Base-by-base conservation (phyloP, 768 basidiomycete species). In the Leccinum boreale region DNA sequence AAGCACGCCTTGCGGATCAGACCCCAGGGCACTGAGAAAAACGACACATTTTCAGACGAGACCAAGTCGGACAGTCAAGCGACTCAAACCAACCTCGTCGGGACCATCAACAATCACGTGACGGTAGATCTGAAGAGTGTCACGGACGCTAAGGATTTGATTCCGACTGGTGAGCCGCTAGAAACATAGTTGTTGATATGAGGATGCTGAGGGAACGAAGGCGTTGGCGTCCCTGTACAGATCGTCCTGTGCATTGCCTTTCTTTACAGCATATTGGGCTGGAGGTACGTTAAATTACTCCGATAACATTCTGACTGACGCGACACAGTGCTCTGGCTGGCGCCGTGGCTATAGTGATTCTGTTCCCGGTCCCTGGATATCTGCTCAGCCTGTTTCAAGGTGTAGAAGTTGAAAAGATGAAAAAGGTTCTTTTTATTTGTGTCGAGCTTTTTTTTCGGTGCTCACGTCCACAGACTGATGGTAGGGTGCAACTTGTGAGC, bases 31-130 rank as follows among this genome's bases (percentile, higher is more conserved):
- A 31, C 8, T 36, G 61, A 15, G 59, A 53, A n/a, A 53, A 17
- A 58, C 29, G 29, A 63, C 4, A 21, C 9, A 11, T 46, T 45
- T 15, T 24, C 19, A 24, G 55, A 57, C 21, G 44, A n/a, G 23
- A 49, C 50, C 51, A 31, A 62, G 50, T 52, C 28, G 19, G 50
- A n/a, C 15, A 68, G 70, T 50, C 65, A 70, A n/a, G 71, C 39
- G n/a, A 42, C 19, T 44, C 42, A 44, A 12, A 44, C 71, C 7
- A 85, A 86, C 65, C 71, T 89, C n/a, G 79, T 85, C 26, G 90
- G 90, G 12, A 87, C 83, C 66, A 85, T 92, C 66, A 91, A 87
- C 69, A 91, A 90, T 53, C 72, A 90, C 7, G 80, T 89, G 39
- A 84, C 88, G 5, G 84, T 85, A 29, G 66, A 58, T 53, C 31